These are phyloP conservation scores for Cucurbita maxima DNA, from an alignment of 306 rosid species.

Conservation along the genomic window DNA sequence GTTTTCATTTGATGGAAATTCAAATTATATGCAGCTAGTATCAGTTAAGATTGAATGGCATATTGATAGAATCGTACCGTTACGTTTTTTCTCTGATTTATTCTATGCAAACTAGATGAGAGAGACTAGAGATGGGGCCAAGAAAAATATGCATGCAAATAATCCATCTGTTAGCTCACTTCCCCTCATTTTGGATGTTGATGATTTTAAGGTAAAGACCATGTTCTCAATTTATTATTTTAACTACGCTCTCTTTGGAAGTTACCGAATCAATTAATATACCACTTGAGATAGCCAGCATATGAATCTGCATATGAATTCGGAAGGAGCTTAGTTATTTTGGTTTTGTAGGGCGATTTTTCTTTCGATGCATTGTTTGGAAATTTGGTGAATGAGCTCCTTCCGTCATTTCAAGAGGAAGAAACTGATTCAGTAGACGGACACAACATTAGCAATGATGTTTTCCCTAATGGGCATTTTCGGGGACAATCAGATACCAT, in stretches of 20 bases:
- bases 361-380: conserved; percentile 92
- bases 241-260: neutral
- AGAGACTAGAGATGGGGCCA: conserved; percentile 42
- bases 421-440: conserved; percentile 57
- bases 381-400: conserved; percentile 76
- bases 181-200: conserved; percentile 78
- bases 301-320: neutral
- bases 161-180: conserved; percentile 37
- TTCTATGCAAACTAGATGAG: conserved; percentile 37
- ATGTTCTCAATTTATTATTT: neutral
- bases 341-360: conserved; percentile 59
- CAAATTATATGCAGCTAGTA: neutral
- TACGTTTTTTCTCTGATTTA: neutral
- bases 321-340: neutral
- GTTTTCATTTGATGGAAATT: neutral
- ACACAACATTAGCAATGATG: conserved; percentile 26
- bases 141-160: conserved; percentile 16
- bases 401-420: conserved; percentile 69
- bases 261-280: neutral
- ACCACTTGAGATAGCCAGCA: neutral
- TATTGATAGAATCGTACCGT: neutral
- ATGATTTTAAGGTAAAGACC: conserved; percentile 70
- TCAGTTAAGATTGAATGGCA: neutral
- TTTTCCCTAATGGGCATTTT: conserved; percentile 45
- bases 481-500: conserved; percentile 35